Evolutionary conservation across 139 green algal genomes (phyloP).

Genomic region (Coelastrella sp.): DNA sequence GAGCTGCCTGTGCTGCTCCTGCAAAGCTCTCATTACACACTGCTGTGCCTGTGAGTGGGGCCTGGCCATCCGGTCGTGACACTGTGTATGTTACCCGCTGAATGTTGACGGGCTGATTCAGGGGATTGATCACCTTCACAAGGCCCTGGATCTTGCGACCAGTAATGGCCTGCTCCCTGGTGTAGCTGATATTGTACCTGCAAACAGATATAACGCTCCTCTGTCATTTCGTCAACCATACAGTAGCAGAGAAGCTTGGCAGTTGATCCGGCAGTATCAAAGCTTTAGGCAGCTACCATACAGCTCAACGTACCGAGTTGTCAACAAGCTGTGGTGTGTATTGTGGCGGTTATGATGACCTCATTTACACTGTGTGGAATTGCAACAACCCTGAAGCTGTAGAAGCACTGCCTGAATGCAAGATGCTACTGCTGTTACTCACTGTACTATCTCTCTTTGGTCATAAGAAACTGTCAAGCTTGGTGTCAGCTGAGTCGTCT

Average conservation of each 20-base stretch:
- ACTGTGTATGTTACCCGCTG: constrained; percentile 6
- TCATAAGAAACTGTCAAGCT: background rate
- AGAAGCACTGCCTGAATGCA: background rate
- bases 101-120: background rate
- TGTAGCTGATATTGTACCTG: constrained; percentile 1
- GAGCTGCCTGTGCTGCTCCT: background rate
- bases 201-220: no score
- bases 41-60: background rate
- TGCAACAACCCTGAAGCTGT: background rate
- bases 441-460: background rate
- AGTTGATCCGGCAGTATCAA: no score
- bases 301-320: no score
- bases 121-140: constrained; percentile 4
- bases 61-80: background rate
- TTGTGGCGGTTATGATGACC: no score
- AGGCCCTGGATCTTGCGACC: background rate
- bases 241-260: no score
- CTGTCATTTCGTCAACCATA: no score
- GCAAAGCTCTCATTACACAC: constrained; percentile 20
- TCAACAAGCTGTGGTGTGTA: no score
- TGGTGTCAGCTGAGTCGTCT: background rate
- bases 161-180: background rate
- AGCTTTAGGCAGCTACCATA: no score
- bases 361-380: no score
- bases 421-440: background rate